Percentiles rank a stretch among this genome's conserved stretches.
Conservation (phyloP, 73 alveolate genomes). For the Blepharisma stoltei region DNA sequence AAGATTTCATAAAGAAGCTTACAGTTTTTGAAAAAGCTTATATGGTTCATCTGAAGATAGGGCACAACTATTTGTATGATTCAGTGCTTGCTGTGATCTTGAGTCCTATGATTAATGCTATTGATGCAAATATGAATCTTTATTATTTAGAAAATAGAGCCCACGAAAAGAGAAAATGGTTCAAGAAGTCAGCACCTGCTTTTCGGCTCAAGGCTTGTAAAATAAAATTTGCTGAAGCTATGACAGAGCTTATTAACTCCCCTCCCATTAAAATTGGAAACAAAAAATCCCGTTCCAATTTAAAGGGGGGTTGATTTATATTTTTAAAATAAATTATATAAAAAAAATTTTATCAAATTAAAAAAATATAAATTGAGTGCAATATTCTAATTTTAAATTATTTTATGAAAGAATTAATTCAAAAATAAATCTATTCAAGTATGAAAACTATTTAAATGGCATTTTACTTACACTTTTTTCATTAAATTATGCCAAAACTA, state of each 20-base stretch:
- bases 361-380: too few species aligned
- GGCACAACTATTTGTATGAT: neutral
- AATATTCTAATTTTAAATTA: too few species aligned
- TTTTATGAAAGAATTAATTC: too few species aligned
- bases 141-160: neutral
- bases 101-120: neutral
- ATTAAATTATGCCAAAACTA: too few species aligned
- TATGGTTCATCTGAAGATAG: conserved; percentile 8
- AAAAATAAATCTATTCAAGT: too few species aligned
- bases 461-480: too few species aligned
- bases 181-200: conserved; percentile 4
- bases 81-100: neutral
- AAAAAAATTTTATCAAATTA: too few species aligned
- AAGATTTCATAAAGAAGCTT: conserved; percentile 16
- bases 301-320: too few species aligned
- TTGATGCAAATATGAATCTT: conserved; percentile 17
- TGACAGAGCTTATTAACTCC: conserved; percentile 17
- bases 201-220: conserved; percentile 1
- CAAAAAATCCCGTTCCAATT: too few species aligned
- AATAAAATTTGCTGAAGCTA: neutral
- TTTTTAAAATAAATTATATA: too few species aligned
- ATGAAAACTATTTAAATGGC: too few species aligned
- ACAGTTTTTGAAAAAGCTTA: conserved; percentile 1
- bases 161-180: conserved; percentile 24
- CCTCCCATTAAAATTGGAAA: too few species aligned